Conservation (phyloP, 2,329 filamentous ascomycete genomes). For the Curvularia verruculosa region DNA sequence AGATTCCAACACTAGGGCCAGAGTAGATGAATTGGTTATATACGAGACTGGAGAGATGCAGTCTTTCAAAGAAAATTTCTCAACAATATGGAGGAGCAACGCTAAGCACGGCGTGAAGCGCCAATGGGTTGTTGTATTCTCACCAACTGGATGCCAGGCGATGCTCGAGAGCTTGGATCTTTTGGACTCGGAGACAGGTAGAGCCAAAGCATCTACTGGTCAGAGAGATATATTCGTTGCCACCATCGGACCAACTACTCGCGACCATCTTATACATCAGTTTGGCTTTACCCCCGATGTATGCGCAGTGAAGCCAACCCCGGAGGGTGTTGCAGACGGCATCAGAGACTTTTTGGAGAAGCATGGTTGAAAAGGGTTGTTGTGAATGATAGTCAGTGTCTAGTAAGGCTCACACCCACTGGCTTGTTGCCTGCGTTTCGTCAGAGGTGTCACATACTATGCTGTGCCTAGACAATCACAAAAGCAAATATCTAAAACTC, state of each 20-base stretch:
- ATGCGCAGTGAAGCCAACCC: constrained; percentile 82
- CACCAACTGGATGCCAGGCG: constrained; percentile 65
- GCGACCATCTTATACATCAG: constrained; percentile 69
- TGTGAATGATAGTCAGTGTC: not conserved
- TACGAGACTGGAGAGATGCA: constrained; percentile 87
- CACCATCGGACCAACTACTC: constrained; percentile 93
- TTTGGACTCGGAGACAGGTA: constrained; percentile 51
- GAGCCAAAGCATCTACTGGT: constrained; percentile 27
- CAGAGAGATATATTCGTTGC: constrained; percentile 67
- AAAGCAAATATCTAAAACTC: not conserved
- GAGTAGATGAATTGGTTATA: constrained; percentile 78
- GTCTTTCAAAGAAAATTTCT: constrained; percentile 74
- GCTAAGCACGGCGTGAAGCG: constrained; percentile 35
- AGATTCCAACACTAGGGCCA: constrained; percentile 59
- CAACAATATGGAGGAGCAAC: constrained; percentile 56
- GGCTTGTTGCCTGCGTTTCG: not conserved
- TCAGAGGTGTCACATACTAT: not conserved
- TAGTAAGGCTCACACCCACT: not conserved
- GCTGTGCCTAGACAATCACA: not conserved
- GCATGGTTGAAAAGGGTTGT: not conserved
- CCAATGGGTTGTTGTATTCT: constrained; percentile 78
- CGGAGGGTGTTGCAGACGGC: constrained; percentile 74
- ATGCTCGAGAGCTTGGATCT: constrained; percentile 62
- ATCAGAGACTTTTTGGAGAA: constrained; percentile 57
- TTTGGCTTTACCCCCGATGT: constrained; percentile 75